phyloP scores from a whole-genome alignment of 345 rosid species.

The Aquilaria yunnanensis region DNA sequence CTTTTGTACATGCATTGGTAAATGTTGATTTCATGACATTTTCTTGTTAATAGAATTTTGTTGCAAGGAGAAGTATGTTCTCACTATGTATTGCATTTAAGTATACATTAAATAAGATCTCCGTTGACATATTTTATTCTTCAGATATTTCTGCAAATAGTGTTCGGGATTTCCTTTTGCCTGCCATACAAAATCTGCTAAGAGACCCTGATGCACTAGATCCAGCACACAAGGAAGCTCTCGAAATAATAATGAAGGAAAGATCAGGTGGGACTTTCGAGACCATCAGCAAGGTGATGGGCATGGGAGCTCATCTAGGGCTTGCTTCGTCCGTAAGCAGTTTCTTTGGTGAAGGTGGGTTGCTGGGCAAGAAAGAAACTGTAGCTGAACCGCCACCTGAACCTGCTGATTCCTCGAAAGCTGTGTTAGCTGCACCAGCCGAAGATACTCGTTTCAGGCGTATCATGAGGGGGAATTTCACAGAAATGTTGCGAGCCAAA shows the following conservation, averaged over 20 bases:
- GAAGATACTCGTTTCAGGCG: constrained; percentile 93
- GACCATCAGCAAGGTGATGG: constrained; percentile 83
- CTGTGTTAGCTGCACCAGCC: constrained; percentile 22
- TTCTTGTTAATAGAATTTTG: too few relatives aligned
- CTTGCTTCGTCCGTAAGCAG: constrained; percentile 81
- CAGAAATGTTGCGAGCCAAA: constrained; percentile 82
- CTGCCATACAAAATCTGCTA: constrained; percentile 75
- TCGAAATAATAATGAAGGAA: constrained; percentile 87
- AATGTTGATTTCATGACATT: too few relatives aligned
- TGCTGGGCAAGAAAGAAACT: constrained; percentile 71
- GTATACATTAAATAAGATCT: not conserved
- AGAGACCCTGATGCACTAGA: constrained; percentile 82
- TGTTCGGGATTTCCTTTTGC: constrained; percentile 69
- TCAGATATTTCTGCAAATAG: constrained; percentile 73
- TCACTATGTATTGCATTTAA: not conserved
- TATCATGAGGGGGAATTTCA: constrained; percentile 86
- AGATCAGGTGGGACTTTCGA: constrained; percentile 86
- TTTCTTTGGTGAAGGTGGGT: constrained; percentile 83
- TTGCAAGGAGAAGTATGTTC: too few relatives aligned
- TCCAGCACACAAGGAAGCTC: constrained; percentile 96
- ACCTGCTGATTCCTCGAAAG: constrained; percentile 48
- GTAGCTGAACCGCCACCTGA: constrained; percentile 24
- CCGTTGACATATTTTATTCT: constrained; percentile 6
- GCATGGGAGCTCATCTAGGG: constrained; percentile 97
- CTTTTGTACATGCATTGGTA: too few relatives aligned